Conservation (phyloP, 768 basidiomycete genomes). For the Lentinula boryana region DNA sequence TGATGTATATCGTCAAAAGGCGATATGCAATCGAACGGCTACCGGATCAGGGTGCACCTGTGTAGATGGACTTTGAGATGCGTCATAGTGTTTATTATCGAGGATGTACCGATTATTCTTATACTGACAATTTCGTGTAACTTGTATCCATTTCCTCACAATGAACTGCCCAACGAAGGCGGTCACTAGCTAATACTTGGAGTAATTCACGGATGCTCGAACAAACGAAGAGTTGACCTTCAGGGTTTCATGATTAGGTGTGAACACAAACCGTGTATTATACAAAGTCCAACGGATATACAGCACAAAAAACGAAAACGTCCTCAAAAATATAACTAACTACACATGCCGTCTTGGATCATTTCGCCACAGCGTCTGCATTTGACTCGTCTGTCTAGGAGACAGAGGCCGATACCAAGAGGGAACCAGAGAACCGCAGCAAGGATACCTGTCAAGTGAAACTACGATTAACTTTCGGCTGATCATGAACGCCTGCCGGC, state of each 20-base stretch:
- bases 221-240: no score
- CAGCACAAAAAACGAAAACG: not conserved
- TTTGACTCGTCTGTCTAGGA: conserved; percentile 65
- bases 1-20: conserved; percentile 95
- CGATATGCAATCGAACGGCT: conserved; percentile 92
- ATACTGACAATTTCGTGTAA: not conserved
- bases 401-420: conserved; percentile 69
- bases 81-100: not conserved
- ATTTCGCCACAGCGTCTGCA: conserved; percentile 48
- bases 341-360: conserved; percentile 39
- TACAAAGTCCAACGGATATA: not conserved
- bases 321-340: not conserved
- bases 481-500: not conserved
- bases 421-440: conserved; percentile 87
- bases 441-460: conserved; percentile 49
- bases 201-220: no score
- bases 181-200: no score
- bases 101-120: not conserved
- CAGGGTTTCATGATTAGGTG: not conserved
- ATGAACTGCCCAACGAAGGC: no score
- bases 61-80: conserved; percentile 20
- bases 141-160: not conserved
- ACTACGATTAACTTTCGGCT: not conserved
- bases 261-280: not conserved
- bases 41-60: conserved; percentile 90